Evolutionary conservation across 1,284 basidiomycete genomes (phyloP).

Genomic region (Schizopora paradoxa): DNA sequence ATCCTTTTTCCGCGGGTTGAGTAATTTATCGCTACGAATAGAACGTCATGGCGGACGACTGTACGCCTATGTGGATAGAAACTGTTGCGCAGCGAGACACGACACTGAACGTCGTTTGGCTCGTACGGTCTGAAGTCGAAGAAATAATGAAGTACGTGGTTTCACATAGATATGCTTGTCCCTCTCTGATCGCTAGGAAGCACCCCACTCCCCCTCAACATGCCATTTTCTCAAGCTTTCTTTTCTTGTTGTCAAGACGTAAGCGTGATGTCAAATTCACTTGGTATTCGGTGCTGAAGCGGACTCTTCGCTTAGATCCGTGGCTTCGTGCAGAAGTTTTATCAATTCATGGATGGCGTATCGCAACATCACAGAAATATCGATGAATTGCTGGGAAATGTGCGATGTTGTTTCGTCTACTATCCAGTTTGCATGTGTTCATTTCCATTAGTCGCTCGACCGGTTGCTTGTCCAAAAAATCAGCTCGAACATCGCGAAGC

Average conservation of each 20-base stretch:
- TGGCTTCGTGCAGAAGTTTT: constrained; percentile 92
- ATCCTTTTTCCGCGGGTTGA: background rate
- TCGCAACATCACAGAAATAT: constrained; percentile 89
- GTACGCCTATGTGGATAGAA: constrained; percentile 85
- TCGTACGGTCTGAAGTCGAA: constrained; percentile 63
- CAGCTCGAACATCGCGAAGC: constrained; percentile 68
- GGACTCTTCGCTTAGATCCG: constrained; percentile 55
- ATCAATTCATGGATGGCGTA: constrained; percentile 93
- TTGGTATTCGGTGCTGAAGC: background rate
- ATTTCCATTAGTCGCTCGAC: constrained; percentile 74
- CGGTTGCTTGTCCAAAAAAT: constrained; percentile 80
- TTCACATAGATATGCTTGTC: constrained; percentile 5
- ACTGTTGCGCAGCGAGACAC: constrained; percentile 67
- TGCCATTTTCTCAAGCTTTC: constrained; percentile 96
- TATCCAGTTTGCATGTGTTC: background rate
- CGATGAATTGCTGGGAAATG: constrained; percentile 88
- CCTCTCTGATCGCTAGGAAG: constrained; percentile 34
- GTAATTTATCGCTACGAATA: constrained; percentile 27
- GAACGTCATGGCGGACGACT: constrained; percentile 88
- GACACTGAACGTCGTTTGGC: constrained; percentile 83
- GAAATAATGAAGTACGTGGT: constrained; percentile 54
- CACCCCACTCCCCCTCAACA: constrained; percentile 62
- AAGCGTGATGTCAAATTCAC: constrained; percentile 22
- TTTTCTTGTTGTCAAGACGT: constrained; percentile 93
- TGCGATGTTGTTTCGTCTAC: constrained; percentile 28